Evolutionary conservation across 1,139 yeast genomes (phyloP), one percentile per base, ranked within the genome.

Genomic region (Saccharomyces hybrid): DNA sequence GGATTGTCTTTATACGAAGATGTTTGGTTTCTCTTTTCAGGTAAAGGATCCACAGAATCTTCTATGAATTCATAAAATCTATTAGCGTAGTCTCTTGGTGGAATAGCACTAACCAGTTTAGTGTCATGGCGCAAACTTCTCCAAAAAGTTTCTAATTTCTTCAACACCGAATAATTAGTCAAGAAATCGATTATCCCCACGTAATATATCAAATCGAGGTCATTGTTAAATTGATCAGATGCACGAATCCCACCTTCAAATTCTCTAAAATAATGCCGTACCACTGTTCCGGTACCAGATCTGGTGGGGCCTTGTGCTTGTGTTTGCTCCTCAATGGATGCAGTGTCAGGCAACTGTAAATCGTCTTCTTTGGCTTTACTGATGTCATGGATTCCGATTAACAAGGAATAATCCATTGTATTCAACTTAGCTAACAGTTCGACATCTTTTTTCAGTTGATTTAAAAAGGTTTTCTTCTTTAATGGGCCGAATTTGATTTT

Each of bases 171-270:
- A 67, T 95, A 95, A 57, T 85, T 82, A 0, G 99, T 95, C 60
- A 95, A 75, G 71, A 96, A 91, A 68, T 95, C 99, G 64, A 95
- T 95, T 50, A 95, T 84, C 12, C 99, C 99, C 63, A 95, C 73
- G 66, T 91, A 95, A 71, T 95, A 95, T 12, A 95, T 82, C 57
- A 86, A 82, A 28, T 81, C 77, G 50, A 82, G 69, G 28, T 90
- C 89, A 52, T 80, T 77, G 64, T 88, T 79, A 52, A 78, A 67
- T 52, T 76, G 82, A 64, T 86, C 82, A 0, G 96, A 84, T 1
- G 95, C 85, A 54, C 86, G 75, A 49, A 88, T 83, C 6, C 98
- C 99, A 24, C 96, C 96, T 68, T 87, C 88, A 64, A 84, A 90
- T 9, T 84, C 83, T 68, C 88, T 88, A 64, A 89, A 88, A 46